Percentiles rank a stretch among this genome's conserved stretches.
These are phyloP conservation scores for Cylindrodendrum hubeiense DNA, from an alignment of 2,329 filamentous ascomycete species.

Conservation along the genomic window DNA sequence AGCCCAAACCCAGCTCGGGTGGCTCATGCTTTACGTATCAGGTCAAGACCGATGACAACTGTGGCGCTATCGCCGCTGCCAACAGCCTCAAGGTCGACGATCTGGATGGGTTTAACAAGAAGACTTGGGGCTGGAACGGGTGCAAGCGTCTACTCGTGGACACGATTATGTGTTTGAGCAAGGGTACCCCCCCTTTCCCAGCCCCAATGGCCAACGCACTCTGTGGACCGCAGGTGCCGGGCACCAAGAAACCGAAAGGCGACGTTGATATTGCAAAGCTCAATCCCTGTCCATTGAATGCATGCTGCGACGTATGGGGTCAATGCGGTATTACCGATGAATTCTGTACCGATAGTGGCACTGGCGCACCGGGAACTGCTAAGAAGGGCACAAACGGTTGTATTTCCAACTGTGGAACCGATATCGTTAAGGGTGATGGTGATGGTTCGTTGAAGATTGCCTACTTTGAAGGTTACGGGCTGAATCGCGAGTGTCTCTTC, in stretches of 20 bases:
- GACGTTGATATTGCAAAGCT: constrained; percentile 48
- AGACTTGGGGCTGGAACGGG: constrained; percentile 53
- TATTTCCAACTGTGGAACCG: constrained; percentile 56
- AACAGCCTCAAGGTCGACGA: background rate
- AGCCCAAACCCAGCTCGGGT: background rate
- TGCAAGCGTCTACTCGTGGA: constrained; percentile 39
- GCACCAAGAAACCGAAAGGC: constrained; percentile 48
- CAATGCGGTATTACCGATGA: constrained; percentile 56
- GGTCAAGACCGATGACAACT: background rate
- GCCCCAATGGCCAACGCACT: constrained; percentile 38
- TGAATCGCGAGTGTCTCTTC: no score
- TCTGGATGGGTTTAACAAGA: constrained; percentile 46
- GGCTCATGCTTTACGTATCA: background rate
- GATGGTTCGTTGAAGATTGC: background rate
- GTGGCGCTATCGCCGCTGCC: background rate
- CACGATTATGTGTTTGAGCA: constrained; percentile 47
- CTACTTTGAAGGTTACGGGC: no score
- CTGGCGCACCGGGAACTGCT: background rate
- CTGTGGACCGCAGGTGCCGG: constrained; percentile 59
- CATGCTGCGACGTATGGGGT: constrained; percentile 54
- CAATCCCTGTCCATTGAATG: constrained; percentile 58
- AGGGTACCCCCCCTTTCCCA: constrained; percentile 42
- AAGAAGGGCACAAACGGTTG: constrained; percentile 29
- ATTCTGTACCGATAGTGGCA: constrained; percentile 49
- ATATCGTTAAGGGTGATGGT: constrained; percentile 29